These are phyloP conservation scores for Bjerkandera adusta DNA, from an alignment of 1,284 basidiomycete genomes.

Conservation along the genomic window DNA sequence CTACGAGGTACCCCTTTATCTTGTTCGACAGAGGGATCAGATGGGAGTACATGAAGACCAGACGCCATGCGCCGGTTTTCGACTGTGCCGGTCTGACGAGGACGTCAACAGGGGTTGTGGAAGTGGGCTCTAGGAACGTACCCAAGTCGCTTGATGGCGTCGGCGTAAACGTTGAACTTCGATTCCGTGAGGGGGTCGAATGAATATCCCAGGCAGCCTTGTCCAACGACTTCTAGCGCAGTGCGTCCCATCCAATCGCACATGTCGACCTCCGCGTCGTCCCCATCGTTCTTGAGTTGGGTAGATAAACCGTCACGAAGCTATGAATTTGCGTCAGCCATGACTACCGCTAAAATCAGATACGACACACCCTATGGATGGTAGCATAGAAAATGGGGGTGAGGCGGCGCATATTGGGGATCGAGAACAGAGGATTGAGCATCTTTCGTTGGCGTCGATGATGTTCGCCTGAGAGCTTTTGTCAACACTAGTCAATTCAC, in stretches of 20 bases:
- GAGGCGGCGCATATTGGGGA: slow-evolving; percentile 14
- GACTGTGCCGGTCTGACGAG: too few species aligned
- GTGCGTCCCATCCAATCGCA: slow-evolving; percentile 24
- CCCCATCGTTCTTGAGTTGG: slow-evolving; percentile 1
- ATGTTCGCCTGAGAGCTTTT: slow-evolving; percentile 1
- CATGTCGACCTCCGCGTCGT: slow-evolving; percentile 23
- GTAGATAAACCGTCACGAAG: slow-evolving; percentile 20
- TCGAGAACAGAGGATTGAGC: slow-evolving; percentile 16
- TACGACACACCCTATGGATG: not conserved
- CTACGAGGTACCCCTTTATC: not conserved
- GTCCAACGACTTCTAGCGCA: slow-evolving; percentile 28
- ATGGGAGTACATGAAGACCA: not conserved
- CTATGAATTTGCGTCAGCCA: not conserved
- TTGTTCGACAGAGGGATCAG: not conserved
- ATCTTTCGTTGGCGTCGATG: slow-evolving; percentile 9
- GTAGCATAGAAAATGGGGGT: slow-evolving; percentile 6
- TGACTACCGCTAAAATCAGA: too few species aligned
- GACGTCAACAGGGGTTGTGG: too few species aligned
- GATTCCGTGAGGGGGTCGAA: slow-evolving; percentile 23
- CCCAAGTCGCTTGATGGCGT: slow-evolving; percentile 22
- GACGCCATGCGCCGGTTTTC: not conserved
- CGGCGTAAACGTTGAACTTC: slow-evolving; percentile 19
- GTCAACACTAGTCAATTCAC: too few species aligned
- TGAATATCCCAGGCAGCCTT: slow-evolving; percentile 26
- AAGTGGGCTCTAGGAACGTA: too few species aligned